phyloP scores from a whole-genome alignment of 139 green algal species.

The Eudorina sp. region DNA sequence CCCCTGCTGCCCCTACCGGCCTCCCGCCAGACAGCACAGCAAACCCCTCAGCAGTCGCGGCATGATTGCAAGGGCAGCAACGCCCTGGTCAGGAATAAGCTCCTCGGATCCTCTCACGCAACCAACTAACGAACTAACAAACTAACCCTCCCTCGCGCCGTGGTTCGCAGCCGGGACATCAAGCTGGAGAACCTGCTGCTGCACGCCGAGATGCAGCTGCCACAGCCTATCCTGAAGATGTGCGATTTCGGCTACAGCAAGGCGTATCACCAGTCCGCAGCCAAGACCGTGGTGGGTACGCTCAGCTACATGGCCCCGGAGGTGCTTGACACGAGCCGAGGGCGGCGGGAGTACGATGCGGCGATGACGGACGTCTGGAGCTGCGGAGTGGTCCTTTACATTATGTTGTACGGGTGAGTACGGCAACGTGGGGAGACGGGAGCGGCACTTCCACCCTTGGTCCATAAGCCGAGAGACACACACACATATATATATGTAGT shows the following conservation, averaged over 20 bases:
- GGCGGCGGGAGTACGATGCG: slow-evolving; percentile 52
- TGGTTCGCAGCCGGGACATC: slow-evolving; percentile 93
- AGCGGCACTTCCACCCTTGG: no score
- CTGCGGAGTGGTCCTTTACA: slow-evolving; percentile 85
- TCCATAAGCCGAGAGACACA: no score
- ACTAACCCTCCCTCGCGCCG: no score
- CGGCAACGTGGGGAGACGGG: no score
- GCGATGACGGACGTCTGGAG: slow-evolving; percentile 84
- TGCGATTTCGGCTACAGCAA: slow-evolving; percentile 94
- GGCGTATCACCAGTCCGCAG: slow-evolving; percentile 78
- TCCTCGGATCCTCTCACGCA: no score
- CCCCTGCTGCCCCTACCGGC: no score
- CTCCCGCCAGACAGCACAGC: no score
- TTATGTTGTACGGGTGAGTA: slow-evolving; percentile 75
- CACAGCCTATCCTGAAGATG: slow-evolving; percentile 92
- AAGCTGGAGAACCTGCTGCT: slow-evolving; percentile 98
- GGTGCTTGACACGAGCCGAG: slow-evolving; percentile 74
- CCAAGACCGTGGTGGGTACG: slow-evolving; percentile 87
- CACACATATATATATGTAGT: no score
- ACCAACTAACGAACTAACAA: no score
- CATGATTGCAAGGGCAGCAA: no score
- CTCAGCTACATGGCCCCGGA: slow-evolving; percentile 97
- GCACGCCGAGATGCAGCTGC: slow-evolving; percentile 80
- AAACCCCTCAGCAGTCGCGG: no score
- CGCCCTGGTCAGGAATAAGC: no score